Evolutionary conservation across 345 rosid species (phyloP).

Genomic region (Brassica incana): DNA sequence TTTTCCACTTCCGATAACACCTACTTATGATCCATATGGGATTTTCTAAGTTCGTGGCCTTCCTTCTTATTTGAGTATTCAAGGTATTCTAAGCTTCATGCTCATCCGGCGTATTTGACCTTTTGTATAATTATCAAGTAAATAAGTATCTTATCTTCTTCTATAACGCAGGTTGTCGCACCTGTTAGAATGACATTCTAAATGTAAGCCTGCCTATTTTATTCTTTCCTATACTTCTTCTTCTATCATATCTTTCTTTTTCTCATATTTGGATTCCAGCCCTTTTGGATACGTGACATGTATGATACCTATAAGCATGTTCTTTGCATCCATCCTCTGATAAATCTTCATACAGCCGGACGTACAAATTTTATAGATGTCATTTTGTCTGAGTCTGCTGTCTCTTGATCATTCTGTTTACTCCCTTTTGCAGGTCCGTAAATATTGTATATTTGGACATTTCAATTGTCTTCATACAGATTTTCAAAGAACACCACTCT

Average conservation of each 20-base stretch:
- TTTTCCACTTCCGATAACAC: constrained; percentile 79
- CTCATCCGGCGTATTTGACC: not conserved
- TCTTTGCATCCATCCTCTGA: constrained; percentile 98
- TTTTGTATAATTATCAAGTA: not conserved
- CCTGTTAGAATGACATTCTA: constrained; percentile 91
- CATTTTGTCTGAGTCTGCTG: not conserved
- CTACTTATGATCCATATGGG: constrained; percentile 94
- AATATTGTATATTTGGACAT: constrained; percentile 76
- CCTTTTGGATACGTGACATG: constrained; percentile 67
- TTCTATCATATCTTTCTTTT: not conserved
- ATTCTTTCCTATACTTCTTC: not conserved
- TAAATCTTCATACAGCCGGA: constrained; percentile 46
- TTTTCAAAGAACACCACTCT: constrained; percentile 70
- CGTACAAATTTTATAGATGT: not conserved
- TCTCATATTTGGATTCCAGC: constrained; percentile 31
- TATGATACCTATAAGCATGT: constrained; percentile 89
- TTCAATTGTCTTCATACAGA: constrained; percentile 89
- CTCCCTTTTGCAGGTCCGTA: constrained; percentile 64
- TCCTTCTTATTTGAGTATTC: constrained; percentile 82
- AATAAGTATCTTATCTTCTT: constrained; percentile 16
- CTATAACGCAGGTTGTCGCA: constrained; percentile 70
- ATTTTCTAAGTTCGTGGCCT: constrained; percentile 72
- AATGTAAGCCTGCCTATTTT: constrained; percentile 52
- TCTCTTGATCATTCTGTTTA: constrained; percentile 21
- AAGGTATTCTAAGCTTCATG: constrained; percentile 52